phyloP scores from a whole-genome alignment of 1,284 basidiomycete species.

The Calocybe gambosa region DNA sequence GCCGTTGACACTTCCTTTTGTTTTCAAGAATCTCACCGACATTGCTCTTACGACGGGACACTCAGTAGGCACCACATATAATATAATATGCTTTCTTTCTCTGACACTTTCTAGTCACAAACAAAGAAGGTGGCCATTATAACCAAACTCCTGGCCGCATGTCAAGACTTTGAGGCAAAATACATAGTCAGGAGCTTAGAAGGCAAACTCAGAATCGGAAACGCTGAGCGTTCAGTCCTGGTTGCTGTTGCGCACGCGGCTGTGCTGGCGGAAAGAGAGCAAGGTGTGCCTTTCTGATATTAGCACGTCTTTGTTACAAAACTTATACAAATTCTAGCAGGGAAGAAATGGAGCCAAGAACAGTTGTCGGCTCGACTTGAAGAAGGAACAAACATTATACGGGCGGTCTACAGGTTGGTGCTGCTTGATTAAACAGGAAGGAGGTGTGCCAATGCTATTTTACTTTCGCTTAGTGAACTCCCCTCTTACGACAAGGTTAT shows the following conservation, averaged over 20 bases:
- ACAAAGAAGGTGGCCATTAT: slow-evolving; percentile 94
- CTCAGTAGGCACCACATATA: slow-evolving; percentile 43
- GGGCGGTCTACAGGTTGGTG: slow-evolving; percentile 84
- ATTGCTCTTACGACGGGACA: slow-evolving; percentile 84
- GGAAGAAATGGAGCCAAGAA: slow-evolving; percentile 72
- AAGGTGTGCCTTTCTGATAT: slow-evolving; percentile 37
- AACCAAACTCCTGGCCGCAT: slow-evolving; percentile 90
- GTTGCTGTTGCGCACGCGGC: slow-evolving; percentile 85
- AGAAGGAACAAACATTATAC: slow-evolving; percentile 74
- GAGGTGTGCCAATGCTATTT: neutral
- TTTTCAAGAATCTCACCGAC: slow-evolving; percentile 82
- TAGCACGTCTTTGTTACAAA: slow-evolving; percentile 8
- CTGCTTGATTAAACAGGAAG: neutral
- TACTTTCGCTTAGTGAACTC: slow-evolving; percentile 61
- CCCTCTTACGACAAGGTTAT: slow-evolving; percentile 92
- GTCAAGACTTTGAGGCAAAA: slow-evolving; percentile 86
- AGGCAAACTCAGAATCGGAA: slow-evolving; percentile 95
- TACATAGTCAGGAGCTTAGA: slow-evolving; percentile 95
- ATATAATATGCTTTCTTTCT: neutral
- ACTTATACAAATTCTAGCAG: slow-evolving; percentile 33
- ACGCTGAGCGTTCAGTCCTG: slow-evolving; percentile 91
- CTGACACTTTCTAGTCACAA: slow-evolving; percentile 60
- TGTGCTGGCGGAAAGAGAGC: slow-evolving; percentile 72
- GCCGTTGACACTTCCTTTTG: slow-evolving; percentile 80
- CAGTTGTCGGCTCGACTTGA: slow-evolving; percentile 74